Base-by-base conservation (phyloP, 192 early-diverging fungal genomes). In the Chytriomyces sp. region DNA sequence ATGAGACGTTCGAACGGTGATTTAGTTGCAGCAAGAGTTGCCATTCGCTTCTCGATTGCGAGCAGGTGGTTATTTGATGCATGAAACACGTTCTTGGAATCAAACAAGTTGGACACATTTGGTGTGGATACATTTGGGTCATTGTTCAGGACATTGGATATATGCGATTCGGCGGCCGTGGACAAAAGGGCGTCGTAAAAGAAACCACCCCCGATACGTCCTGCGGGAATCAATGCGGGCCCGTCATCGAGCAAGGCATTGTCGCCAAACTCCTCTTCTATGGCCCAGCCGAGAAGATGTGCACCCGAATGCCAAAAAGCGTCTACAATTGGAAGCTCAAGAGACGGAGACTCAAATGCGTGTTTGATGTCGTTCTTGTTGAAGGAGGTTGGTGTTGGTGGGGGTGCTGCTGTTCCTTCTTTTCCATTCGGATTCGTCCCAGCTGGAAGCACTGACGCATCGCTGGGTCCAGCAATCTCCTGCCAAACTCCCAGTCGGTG, bases 121-220 rank as follows among this genome's bases (percentile, higher is more conserved):
- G 61, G 35, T 20, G 67, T 13, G 45, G 75, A 44, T n/a, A 80
- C 60, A 5, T 83, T 43, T 9, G 79, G 57, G 4, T 81, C 78
- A 0, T 64, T 66, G 26, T 64, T 28, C n/a, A 24, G 16, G 75
- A 61, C 4, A 48, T 78, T 59, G 49, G 81, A 81, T 10, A 89
- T 70, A 35, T 35, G 35, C 35, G 35, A 35, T 35, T 35, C 35
- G 35, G 35, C 35, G 35, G 35, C 35, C 35, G 35, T 35, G 35
- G 35, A 35, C 67, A 95, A 82, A 50, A 93, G 61, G 67, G 88
- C 89, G 72, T 93, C 92, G 85, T 94, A 95, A 76, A 90, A 93
- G 85, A 93, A 95, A 11, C 94, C 94, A 44, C 89, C 88, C 10
- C 86, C 82, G n/a, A 86, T 83, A 18, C 45, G 44, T 61, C 69